Percentiles rank a stretch among this genome's conserved stretches.
Evolutionary conservation across 73 alveolate species (phyloP).

Genomic region (Loxodes magnus): DNA sequence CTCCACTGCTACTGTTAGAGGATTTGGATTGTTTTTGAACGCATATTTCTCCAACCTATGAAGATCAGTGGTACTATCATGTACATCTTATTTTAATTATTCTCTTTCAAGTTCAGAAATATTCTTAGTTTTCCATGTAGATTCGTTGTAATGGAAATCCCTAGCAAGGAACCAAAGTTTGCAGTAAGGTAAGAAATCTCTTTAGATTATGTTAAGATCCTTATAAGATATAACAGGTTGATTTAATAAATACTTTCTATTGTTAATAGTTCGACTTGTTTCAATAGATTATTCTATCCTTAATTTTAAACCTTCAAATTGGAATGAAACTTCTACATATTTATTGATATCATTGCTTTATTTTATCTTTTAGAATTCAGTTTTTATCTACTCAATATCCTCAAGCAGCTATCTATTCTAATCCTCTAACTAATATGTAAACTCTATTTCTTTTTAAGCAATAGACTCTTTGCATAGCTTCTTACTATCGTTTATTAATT

Average conservation of each 20-base stretch:
- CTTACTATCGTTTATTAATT: constrained; percentile 32
- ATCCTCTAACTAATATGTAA: constrained; percentile 33
- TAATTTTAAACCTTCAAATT: constrained; percentile 26
- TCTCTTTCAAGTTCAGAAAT: constrained; percentile 26
- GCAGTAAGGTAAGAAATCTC: constrained; percentile 33
- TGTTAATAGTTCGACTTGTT: constrained; percentile 18
- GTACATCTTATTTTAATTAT: constrained; percentile 30
- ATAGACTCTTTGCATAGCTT: constrained; percentile 35
- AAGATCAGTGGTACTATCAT: constrained; percentile 44
- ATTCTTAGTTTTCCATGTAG: constrained; percentile 27
- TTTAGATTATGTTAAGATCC: constrained; percentile 17
- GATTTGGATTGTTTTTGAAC: constrained; percentile 48
- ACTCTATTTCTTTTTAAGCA: constrained; percentile 32
- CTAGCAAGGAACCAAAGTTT: constrained; percentile 18
- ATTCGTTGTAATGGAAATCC: constrained; percentile 25
- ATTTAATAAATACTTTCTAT: constrained; percentile 25
- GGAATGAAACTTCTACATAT: constrained; percentile 11
- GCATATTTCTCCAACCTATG: constrained; percentile 44
- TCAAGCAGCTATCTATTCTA: constrained; percentile 16
- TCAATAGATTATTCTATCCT: constrained; percentile 20
- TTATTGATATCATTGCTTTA: constrained; percentile 23
- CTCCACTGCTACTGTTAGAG: constrained; percentile 16
- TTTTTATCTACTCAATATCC: constrained; percentile 23
- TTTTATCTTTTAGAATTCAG: constrained; percentile 23
- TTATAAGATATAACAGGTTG: constrained; percentile 18